Base-by-base conservation (phyloP, 2,329 filamentous ascomycete species). In the Arthrobotrys pseudoclavata region DNA sequence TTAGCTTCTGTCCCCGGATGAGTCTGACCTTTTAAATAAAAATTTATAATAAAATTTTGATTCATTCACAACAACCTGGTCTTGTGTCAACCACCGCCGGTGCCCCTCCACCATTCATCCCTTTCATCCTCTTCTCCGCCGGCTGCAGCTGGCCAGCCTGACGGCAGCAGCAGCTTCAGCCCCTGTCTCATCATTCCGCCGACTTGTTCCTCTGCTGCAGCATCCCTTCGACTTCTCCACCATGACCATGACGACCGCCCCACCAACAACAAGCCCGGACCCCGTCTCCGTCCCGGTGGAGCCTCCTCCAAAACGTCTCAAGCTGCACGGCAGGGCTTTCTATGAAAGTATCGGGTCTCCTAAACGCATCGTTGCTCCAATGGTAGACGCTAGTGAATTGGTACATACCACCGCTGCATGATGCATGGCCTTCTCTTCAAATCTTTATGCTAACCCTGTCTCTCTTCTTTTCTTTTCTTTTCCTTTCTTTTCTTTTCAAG, bases 331-430 rank as follows among this genome's bases (percentile, higher is more conserved):
- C 0, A 87, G 96, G 72, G 92, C 92, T 12, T 98, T 99, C 83
- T 99, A 98, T 83, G 90, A 97, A 85, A 97, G 92, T 83, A 91
- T 99, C 79, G 96, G 96, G 22, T 94, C 91, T 76, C 96, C 96
- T 1, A 97, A 93, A 84, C 91, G 92, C 80, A 89, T 99, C 31
- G 88, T 99, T 69, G 96, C 96, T 37, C 96, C 96, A 40, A 99
- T 99, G 96, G 96, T 99, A 22, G 95, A 99, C 83, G 93, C 97
- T 84, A 97, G 94, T 34, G 96, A 99, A 86, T 97, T 98, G 86
- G 94, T 97, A 86, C 80, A n/a, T n/a, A n/a, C n/a, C n/a, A n/a
- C n/a, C n/a, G n/a, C n/a, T n/a, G n/a, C n/a, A n/a, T n/a, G n/a
- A n/a, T n/a, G n/a, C n/a, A n/a, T n/a, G n/a, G n/a, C n/a, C n/a